These are phyloP conservation scores for Kockiozyma suomiensis DNA, from an alignment of 805 yeast genomes.

Conservation along the genomic window DNA sequence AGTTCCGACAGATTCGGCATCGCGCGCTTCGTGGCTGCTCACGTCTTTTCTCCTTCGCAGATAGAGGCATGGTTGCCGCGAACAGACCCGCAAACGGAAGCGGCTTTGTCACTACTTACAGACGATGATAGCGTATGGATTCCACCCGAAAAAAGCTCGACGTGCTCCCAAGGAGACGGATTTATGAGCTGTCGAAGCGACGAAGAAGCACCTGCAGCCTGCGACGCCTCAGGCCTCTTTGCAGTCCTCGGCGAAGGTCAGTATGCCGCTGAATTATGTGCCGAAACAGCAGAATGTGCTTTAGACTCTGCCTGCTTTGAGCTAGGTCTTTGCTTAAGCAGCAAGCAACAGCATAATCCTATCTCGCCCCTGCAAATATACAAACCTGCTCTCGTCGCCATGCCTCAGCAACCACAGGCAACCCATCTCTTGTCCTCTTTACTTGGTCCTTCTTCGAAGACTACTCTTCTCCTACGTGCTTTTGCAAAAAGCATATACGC, in stretches of 20 bases:
- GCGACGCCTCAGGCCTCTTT: slow-evolving; percentile 3
- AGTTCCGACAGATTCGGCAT: not conserved
- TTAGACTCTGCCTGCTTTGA: slow-evolving; percentile 21
- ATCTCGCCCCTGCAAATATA: slow-evolving; percentile 14
- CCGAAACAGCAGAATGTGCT: slow-evolving; percentile 8
- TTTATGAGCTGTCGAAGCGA: slow-evolving; percentile 30
- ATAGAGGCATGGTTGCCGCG: not conserved
- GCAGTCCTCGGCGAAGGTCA: slow-evolving; percentile 18
- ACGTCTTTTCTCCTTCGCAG: too few species aligned
- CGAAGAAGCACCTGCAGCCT: not conserved
- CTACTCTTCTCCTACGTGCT: slow-evolving; percentile 28
- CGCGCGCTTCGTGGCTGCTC: too few species aligned
- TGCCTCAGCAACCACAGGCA: slow-evolving; percentile 28
- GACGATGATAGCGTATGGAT: not conserved
- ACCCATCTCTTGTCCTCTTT: slow-evolving; percentile 27
- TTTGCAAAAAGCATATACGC: slow-evolving; percentile 30
- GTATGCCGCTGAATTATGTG: slow-evolving; percentile 21
- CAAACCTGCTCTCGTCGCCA: slow-evolving; percentile 27
- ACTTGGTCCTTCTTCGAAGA: slow-evolving; percentile 30
- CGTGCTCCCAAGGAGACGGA: slow-evolving; percentile 32
- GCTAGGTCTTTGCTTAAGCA: slow-evolving; percentile 24
- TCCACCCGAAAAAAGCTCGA: not conserved
- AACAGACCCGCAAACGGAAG: not conserved
- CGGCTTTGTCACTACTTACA: not conserved
- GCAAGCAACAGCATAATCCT: not conserved